Conservation (phyloP, 1,284 basidiomycete species). For the Hemileia vastatrix region DNA sequence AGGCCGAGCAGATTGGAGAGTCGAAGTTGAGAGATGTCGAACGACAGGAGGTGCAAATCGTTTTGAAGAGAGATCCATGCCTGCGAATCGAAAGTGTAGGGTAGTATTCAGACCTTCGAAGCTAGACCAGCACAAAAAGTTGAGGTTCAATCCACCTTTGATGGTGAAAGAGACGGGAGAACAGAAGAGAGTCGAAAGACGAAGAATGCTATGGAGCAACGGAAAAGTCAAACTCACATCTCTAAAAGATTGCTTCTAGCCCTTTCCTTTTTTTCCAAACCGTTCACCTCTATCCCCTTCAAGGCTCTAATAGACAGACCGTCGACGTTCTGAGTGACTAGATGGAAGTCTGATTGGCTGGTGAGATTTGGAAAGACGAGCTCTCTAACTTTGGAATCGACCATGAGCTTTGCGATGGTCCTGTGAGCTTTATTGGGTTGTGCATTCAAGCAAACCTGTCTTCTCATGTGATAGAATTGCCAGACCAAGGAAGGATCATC, state of each 20-base stretch:
- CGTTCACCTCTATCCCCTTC: conserved; percentile 4
- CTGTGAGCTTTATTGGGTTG: conserved; percentile 55
- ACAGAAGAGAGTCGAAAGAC: too few species aligned
- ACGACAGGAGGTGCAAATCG: conserved; percentile 51
- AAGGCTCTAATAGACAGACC: conserved; percentile 50
- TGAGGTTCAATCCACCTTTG: too few species aligned
- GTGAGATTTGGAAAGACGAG: too few species aligned
- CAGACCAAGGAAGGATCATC: conserved; percentile 54
- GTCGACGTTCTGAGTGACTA: conserved; percentile 62
- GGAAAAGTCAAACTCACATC: too few species aligned
- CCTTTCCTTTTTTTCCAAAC: too few species aligned
- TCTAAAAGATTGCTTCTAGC: conserved; percentile 49
- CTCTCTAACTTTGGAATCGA: conserved; percentile 46
- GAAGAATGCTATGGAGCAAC: too few species aligned
- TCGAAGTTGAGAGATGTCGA: conserved; percentile 47
- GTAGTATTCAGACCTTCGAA: background rate
- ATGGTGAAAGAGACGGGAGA: too few species aligned
- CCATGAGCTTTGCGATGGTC: conserved; percentile 50
- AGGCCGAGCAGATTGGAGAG: conserved; percentile 52
- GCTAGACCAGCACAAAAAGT: too few species aligned
- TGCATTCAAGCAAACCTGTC: conserved; percentile 49
- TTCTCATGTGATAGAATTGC: conserved; percentile 58
- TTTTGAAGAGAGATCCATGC: conserved; percentile 56
- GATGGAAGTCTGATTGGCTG: conserved; percentile 51
- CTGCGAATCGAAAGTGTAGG: too few species aligned